Percentiles rank a stretch among this genome's conserved stretches.
These are phyloP conservation scores for Vigna hirtella DNA, from an alignment of 306 rosid species.

Conservation along the genomic window DNA sequence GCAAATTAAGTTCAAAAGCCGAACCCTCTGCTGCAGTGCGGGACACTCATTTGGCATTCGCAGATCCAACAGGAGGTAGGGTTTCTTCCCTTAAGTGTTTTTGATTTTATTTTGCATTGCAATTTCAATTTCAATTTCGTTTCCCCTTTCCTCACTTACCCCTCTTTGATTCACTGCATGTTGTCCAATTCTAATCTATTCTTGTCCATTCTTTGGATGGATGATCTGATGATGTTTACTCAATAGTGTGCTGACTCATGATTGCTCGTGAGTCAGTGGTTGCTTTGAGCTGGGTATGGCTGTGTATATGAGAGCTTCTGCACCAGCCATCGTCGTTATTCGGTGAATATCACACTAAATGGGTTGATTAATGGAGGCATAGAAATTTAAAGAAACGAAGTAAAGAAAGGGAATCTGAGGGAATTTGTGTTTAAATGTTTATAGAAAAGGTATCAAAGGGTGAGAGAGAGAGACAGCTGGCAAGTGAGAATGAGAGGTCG, in stretches of 20 bases:
- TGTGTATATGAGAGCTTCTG: neutral
- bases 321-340: neutral
- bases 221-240: neutral
- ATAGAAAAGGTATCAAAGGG: neutral
- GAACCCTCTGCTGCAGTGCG: neutral
- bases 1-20: slow-evolving; percentile 13
- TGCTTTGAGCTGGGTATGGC: neutral
- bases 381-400: neutral
- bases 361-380: neutral
- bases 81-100: neutral
- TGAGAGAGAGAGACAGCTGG: neutral
- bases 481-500: neutral
- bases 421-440: neutral
- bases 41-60: neutral
- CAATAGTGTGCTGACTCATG: neutral
- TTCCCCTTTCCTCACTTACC: neutral
- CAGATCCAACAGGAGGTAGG: neutral
- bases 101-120: neutral
- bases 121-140: neutral
- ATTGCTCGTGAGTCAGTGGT: neutral
- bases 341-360: neutral
- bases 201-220: neutral
- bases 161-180: neutral
- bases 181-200: neutral
- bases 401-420: neutral